Base-by-base conservation (phyloP, 441 rosid species). In the Iberis amara region DNA sequence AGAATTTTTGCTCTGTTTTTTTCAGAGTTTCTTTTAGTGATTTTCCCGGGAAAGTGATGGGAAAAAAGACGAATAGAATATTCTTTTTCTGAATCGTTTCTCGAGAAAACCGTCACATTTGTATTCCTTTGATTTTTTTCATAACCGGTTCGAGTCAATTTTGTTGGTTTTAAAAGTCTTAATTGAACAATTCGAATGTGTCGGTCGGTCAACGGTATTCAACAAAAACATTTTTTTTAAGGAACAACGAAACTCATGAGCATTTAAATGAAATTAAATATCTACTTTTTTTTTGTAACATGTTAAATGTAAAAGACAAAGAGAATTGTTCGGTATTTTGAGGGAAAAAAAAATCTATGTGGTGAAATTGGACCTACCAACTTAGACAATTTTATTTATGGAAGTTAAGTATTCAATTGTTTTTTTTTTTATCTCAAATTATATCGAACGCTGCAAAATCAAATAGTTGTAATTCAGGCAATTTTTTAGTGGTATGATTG, bases 191-290 rank as follows among this genome's bases (percentile, higher is more conserved):
- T 26, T 26, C 7, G 28, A 43, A 28, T 57, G 58, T 50, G 69
- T 64, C 69, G 63, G 63, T 57, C 26, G 57, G 57, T 26, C 55
- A n/a, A 23, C 56, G 40, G 57, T 43, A 36, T 64, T 36, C 63
- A 56, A 50, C 63, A 21, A n/a, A n/a, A n/a, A 64, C 43, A 49
- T 15, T 27, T 26, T 56, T 27, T 26, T 1, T 18, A 18, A 18
- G 21, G 21, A 18, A 18, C 21, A 18, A 18, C 21, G 2, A 18
- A 18, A 18, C 21, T 18, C 21, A 18, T 18, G 36, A 56, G 63
- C 47, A 30, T 49, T 36, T 57, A 43, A 64, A 64, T 49, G 36
- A 49, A 28, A 35, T 55, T 36, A 15, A 18, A 37, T 36, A 37
- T 49, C 47, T 26, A 50, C 42, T 43, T 64, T 64, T 57, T 36